These are phyloP conservation scores for Urochloa ruziziensis DNA, from an alignment of 176 grass and related monocot species.

Conservation along the genomic window DNA sequence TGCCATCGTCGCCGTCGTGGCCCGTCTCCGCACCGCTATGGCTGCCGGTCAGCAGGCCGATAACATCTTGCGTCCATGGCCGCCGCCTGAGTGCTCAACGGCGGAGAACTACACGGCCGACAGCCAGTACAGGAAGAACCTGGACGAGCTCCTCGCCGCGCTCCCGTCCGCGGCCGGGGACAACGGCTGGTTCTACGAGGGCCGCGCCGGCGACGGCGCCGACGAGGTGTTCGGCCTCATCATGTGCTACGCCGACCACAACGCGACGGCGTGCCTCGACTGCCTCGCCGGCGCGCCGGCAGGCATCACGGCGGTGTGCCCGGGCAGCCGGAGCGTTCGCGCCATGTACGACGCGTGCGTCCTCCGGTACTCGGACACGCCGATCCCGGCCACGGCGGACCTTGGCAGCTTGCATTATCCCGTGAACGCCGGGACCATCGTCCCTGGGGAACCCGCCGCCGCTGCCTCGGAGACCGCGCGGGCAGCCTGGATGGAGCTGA, in stretches of 20 bases:
- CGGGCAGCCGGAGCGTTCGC: neutral
- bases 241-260: constrained; percentile 28
- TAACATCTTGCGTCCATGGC: neutral
- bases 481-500: no score
- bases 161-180: neutral
- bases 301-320: neutral
- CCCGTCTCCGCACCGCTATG: no score
- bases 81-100: neutral
- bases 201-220: neutral
- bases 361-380: constrained; percentile 32
- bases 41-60: no score
- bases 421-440: no score
- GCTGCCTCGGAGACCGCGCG: no score
- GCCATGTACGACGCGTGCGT: constrained; percentile 7
- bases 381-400: neutral
- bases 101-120: constrained; percentile 12
- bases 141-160: constrained; percentile 1
- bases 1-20: no score
- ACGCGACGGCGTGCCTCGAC: neutral
- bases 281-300: neutral
- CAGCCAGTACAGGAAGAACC: constrained; percentile 31
- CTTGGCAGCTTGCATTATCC: fast-evolving
- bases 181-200: constrained; percentile 15
- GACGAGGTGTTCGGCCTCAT: constrained; percentile 21
- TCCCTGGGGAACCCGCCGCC: no score